phyloP scores from a whole-genome alignment of 2,329 filamentous ascomycete genomes.

The Monilinia fructicola region DNA sequence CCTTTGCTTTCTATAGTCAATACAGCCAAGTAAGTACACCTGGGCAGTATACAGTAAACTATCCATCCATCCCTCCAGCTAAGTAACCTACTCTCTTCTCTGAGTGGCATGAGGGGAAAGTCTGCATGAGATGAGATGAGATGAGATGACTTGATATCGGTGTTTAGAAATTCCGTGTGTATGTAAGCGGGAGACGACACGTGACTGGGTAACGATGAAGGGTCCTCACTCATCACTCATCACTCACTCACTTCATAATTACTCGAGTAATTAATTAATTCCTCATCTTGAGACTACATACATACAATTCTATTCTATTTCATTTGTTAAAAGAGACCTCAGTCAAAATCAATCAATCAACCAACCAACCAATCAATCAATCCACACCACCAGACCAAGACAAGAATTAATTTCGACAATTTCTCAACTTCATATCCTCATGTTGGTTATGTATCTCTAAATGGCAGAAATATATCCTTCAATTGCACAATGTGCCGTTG shows the following conservation, averaged over 20 bases:
- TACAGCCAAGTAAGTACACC: too few species aligned
- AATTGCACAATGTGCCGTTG: slow-evolving; percentile 82
- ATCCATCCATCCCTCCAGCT: too few species aligned
- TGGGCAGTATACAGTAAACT: too few species aligned
- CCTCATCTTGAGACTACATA: slow-evolving; percentile 5
- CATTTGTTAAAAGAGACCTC: not conserved
- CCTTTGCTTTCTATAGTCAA: not conserved
- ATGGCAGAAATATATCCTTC: slow-evolving; percentile 86
- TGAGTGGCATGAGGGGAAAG: too few species aligned
- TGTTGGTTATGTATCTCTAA: slow-evolving; percentile 35
- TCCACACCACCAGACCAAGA: too few species aligned
- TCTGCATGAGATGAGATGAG: not conserved
- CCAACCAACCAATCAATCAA: too few species aligned
- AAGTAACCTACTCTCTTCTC: too few species aligned
- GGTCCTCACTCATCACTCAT: not conserved
- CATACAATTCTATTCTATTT: slow-evolving; percentile 3
- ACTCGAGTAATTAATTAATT: too few species aligned
- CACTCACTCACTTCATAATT: not conserved
- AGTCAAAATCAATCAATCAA: not conserved
- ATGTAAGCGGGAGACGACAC: not conserved
- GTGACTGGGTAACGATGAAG: too few species aligned
- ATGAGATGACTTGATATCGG: slow-evolving; percentile 10
- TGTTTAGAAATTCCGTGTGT: slow-evolving; percentile 20
- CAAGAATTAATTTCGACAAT: too few species aligned
- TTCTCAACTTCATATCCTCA: not conserved